These are phyloP conservation scores for Ceraceosorus guamensis DNA, from an alignment of 1,284 basidiomycete genomes.

Conservation along the genomic window DNA sequence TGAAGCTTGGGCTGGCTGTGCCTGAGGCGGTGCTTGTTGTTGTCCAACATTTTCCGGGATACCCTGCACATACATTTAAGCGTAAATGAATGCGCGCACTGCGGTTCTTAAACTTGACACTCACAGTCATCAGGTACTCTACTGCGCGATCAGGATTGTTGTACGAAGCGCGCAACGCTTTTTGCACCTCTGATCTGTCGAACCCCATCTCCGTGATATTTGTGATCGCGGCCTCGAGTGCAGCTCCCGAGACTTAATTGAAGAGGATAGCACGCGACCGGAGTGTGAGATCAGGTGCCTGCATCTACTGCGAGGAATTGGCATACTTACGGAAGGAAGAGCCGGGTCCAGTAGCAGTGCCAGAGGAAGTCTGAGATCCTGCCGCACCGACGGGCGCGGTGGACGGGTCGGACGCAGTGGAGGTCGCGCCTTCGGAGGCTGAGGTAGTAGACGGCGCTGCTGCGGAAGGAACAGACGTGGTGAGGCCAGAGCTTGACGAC, in stretches of 20 bases:
- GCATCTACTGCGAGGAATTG: slow-evolving; percentile 8
- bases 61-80: slow-evolving; percentile 18
- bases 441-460: slow-evolving; percentile 19
- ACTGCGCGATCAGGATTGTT: slow-evolving; percentile 98
- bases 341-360: not conserved
- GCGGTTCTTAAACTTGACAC: slow-evolving; percentile 43
- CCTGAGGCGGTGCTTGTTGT: slow-evolving; percentile 50
- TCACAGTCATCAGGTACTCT: slow-evolving; percentile 88
- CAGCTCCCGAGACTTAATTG: slow-evolving; percentile 15
- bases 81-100: not conserved
- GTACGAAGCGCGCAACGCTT: slow-evolving; percentile 84
- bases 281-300: too few relatives aligned
- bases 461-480: slow-evolving; percentile 45
- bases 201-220: slow-evolving; percentile 82
- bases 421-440: not conserved
- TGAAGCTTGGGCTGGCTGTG: slow-evolving; percentile 42
- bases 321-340: slow-evolving; percentile 5
- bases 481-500: slow-evolving; percentile 41
- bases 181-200: slow-evolving; percentile 69
- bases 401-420: slow-evolving; percentile 37
- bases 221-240: slow-evolving; percentile 39
- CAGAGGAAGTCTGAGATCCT: not conserved
- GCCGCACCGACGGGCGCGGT: slow-evolving; percentile 20
- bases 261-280: too few relatives aligned
- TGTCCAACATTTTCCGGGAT: slow-evolving; percentile 12